Evolutionary conservation across 768 basidiomycete genomes (phyloP).

Genomic region (Mycena filopes): DNA sequence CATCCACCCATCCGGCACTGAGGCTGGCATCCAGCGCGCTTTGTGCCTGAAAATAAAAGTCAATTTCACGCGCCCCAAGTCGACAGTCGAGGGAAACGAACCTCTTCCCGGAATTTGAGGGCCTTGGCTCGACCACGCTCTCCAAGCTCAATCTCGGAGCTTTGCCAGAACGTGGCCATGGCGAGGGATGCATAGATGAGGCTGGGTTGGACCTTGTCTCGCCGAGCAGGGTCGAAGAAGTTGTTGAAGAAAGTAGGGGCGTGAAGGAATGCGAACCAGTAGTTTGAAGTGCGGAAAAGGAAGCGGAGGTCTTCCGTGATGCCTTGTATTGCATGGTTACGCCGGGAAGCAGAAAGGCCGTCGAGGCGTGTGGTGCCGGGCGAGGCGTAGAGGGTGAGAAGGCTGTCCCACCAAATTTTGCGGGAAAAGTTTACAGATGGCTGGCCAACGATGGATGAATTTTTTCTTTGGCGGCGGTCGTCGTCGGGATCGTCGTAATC

Average conservation of each 20-base stretch:
- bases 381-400: conserved; percentile 65
- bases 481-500: conserved; percentile 43
- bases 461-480: conserved; percentile 24
- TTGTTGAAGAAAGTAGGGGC: conserved; percentile 72
- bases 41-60: conserved; percentile 55
- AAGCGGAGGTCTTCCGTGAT: conserved; percentile 71
- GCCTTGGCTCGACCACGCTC: conserved; percentile 64
- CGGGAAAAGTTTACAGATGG: conserved; percentile 76
- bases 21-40: conserved; percentile 76
- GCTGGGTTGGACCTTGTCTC: conserved; percentile 74
- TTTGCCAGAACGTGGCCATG: conserved; percentile 75
- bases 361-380: conserved; percentile 45
- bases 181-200: conserved; percentile 71
- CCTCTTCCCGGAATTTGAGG: conserved; percentile 67
- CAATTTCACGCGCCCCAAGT: neutral
- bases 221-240: conserved; percentile 63
- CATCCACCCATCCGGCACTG: conserved; percentile 77
- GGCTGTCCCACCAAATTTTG: conserved; percentile 84
- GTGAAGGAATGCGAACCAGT: conserved; percentile 82
- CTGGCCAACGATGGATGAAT: conserved; percentile 51
- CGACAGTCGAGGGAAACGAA: neutral
- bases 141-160: conserved; percentile 68
- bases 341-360: conserved; percentile 52
- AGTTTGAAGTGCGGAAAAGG: conserved; percentile 70
- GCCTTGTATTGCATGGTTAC: conserved; percentile 55